A percentile compares a stretch with the other conserved stretches of the same genome.
These are phyloP conservation scores for Metarhizium album DNA, from an alignment of 2,329 filamentous ascomycete species.

Conservation along the genomic window DNA sequence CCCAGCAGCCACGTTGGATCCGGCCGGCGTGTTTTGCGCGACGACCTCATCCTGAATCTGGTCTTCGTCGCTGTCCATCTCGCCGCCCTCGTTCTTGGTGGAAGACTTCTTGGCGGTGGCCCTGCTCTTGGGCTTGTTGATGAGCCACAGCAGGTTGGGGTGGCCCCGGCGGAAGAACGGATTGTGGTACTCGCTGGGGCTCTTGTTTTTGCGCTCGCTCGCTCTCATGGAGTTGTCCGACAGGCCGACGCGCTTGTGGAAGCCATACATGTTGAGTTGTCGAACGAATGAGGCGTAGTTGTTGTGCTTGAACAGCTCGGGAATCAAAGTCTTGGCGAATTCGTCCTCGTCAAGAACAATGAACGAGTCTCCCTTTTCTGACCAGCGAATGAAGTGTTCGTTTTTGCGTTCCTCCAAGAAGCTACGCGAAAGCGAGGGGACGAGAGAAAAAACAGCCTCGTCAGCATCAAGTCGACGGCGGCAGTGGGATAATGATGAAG, in stretches of 20 bases:
- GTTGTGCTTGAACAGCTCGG: constrained; percentile 98
- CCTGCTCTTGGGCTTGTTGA: constrained; percentile 81
- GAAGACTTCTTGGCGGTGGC: constrained; percentile 34
- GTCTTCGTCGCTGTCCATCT: constrained; percentile 51
- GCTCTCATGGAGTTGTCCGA: constrained; percentile 98
- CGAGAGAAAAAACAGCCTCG: too few relatives aligned
- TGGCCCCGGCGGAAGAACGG: constrained; percentile 91
- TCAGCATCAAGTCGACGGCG: not conserved
- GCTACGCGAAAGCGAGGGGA: constrained; percentile 32
- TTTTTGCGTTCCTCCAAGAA: constrained; percentile 91
- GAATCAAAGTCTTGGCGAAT: constrained; percentile 93
- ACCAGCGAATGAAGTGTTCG: constrained; percentile 93
- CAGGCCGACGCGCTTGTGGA: constrained; percentile 88
- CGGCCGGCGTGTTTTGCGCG: constrained; percentile 12
- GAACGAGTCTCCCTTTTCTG: constrained; percentile 91
- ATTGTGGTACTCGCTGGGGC: constrained; percentile 95
- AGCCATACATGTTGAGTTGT: constrained; percentile 95
- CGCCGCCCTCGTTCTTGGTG: constrained; percentile 35
- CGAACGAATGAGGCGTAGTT: constrained; percentile 96
- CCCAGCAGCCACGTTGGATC: constrained; percentile 11
- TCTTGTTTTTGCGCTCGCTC: constrained; percentile 94
- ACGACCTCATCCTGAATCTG: constrained; percentile 46
- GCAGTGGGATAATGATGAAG: not conserved
- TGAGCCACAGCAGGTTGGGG: constrained; percentile 87
- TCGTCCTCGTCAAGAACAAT: constrained; percentile 95